Evolutionary conservation across 371 early-diverging fungal species (phyloP).

Genomic region (Syncephalastrum sp.): DNA sequence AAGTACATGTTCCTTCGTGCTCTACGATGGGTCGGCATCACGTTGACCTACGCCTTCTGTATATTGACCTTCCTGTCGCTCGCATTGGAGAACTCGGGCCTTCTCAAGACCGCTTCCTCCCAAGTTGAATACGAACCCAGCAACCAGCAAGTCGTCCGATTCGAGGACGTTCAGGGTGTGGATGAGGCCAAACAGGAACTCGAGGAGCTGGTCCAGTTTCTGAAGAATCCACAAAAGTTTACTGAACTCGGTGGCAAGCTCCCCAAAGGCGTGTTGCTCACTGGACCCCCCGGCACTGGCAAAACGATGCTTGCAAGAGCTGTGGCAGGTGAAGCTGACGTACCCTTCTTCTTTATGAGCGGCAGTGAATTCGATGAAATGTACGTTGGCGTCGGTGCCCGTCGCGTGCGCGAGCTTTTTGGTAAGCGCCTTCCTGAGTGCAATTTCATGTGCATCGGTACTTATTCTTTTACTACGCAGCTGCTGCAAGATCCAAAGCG

Average conservation of each 20-base stretch:
- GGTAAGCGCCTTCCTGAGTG: slow-evolving; percentile 24
- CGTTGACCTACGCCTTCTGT: slow-evolving; percentile 69
- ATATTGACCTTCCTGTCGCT: slow-evolving; percentile 65
- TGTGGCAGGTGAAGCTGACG: slow-evolving; percentile 88
- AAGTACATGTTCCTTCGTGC: slow-evolving; percentile 60
- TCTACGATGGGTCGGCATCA: slow-evolving; percentile 66
- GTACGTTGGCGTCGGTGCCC: slow-evolving; percentile 97
- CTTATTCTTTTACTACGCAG: slow-evolving; percentile 1
- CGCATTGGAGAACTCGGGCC: slow-evolving; percentile 67
- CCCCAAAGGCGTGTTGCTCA: slow-evolving; percentile 91
- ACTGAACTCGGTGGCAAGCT: slow-evolving; percentile 88
- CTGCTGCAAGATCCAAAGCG: slow-evolving; percentile 86
- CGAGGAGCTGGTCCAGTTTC: slow-evolving; percentile 90
- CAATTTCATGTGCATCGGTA: not conserved
- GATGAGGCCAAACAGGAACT: slow-evolving; percentile 96
- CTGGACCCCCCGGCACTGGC: slow-evolving; percentile 99
- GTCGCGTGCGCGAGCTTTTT: slow-evolving; percentile 71
- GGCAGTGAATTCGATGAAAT: slow-evolving; percentile 96
- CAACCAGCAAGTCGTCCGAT: slow-evolving; percentile 63
- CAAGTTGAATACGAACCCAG: slow-evolving; percentile 66
- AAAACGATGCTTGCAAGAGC: slow-evolving; percentile 86
- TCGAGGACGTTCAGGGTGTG: slow-evolving; percentile 94
- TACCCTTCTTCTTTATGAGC: slow-evolving; percentile 94
- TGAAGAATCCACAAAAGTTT: slow-evolving; percentile 86
- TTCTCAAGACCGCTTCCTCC: slow-evolving; percentile 54